A percentile compares a stretch with the other conserved stretches of the same genome.
Conservation (phyloP, 2,329 filamentous ascomycete species). For the Magnaporthiopsis poae region DNA sequence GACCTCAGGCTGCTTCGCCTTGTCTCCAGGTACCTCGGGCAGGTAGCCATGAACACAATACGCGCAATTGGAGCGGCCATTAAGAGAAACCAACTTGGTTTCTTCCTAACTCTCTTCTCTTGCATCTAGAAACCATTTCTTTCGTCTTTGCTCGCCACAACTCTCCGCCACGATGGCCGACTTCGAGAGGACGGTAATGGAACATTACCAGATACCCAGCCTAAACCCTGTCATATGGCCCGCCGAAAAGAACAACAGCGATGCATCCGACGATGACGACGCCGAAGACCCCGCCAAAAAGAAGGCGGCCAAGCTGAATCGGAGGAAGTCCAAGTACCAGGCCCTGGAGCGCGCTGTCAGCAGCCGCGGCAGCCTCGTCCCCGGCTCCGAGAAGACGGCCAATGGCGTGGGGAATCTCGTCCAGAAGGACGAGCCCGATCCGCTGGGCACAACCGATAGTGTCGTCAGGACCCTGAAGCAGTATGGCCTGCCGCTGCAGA, state of each 20-base stretch:
- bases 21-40: not conserved
- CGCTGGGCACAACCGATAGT: slow-evolving; percentile 76
- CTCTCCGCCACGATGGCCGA: slow-evolving; percentile 46
- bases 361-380: slow-evolving; percentile 54
- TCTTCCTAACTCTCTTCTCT: not conserved
- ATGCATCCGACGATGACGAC: slow-evolving; percentile 52
- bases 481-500: slow-evolving; percentile 70
- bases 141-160: not conserved
- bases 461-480: slow-evolving; percentile 72
- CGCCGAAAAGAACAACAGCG: slow-evolving; percentile 63
- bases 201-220: slow-evolving; percentile 77
- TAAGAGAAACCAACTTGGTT: not conserved
- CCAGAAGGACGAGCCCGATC: slow-evolving; percentile 85
- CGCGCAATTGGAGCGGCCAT: too few species aligned
- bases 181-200: slow-evolving; percentile 66
- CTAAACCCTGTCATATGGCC: slow-evolving; percentile 81
- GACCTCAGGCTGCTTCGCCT: not conserved
- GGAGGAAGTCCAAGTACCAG: slow-evolving; percentile 70
- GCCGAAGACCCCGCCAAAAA: slow-evolving; percentile 43
- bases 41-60: not conserved
- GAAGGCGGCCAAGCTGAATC: slow-evolving; percentile 36
- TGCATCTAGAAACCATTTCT: not conserved
- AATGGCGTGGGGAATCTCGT: slow-evolving; percentile 54
- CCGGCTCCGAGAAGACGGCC: slow-evolving; percentile 50
- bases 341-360: slow-evolving; percentile 69